Percentiles rank a stretch among this genome's conserved stretches.
Conservation (phyloP, 2,329 filamentous ascomycete genomes). For the Trichoderma breve region DNA sequence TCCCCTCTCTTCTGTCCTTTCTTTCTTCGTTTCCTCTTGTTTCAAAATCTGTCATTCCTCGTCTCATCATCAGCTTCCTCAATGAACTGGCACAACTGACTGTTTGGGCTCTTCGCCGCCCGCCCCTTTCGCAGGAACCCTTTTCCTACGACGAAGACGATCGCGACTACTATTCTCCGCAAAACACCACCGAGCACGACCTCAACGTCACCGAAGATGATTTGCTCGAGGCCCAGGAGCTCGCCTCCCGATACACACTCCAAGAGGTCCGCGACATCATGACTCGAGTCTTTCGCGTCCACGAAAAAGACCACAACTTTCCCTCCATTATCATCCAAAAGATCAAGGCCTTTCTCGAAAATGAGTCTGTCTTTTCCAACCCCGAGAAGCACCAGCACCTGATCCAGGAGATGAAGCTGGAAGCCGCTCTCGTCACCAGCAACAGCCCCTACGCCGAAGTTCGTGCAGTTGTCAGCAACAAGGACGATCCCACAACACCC, state of each 20-base stretch:
- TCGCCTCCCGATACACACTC: constrained; percentile 42
- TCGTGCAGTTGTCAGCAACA: constrained; percentile 55
- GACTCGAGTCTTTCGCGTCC: constrained; percentile 40
- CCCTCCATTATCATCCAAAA: constrained; percentile 40
- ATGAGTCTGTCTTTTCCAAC: constrained; percentile 43
- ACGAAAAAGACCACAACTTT: constrained; percentile 45
- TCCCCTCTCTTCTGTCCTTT: too few relatives aligned
- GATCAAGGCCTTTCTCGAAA: constrained; percentile 43
- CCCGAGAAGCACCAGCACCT: constrained; percentile 48
- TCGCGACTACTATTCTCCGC: constrained; percentile 30
- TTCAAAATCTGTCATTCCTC: background rate
- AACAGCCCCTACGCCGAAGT: constrained; percentile 59
- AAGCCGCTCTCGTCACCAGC: constrained; percentile 53
- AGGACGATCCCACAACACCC: constrained; percentile 49
- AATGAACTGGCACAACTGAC: constrained; percentile 8
- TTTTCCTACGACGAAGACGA: constrained; percentile 42
- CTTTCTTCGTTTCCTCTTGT: background rate
- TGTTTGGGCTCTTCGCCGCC: background rate
- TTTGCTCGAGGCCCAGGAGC: constrained; percentile 45
- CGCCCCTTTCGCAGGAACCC: constrained; percentile 29
- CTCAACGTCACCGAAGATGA: constrained; percentile 48
- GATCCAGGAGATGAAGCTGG: constrained; percentile 54
- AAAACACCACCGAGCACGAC: constrained; percentile 35
- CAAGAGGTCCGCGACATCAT: constrained; percentile 45
- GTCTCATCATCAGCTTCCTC: background rate